Percentiles rank a stretch among this genome's conserved stretches.
These are phyloP conservation scores for Lunasporangiospora selenospora DNA, from an alignment of 192 early-diverging fungal genomes.

Conservation along the genomic window DNA sequence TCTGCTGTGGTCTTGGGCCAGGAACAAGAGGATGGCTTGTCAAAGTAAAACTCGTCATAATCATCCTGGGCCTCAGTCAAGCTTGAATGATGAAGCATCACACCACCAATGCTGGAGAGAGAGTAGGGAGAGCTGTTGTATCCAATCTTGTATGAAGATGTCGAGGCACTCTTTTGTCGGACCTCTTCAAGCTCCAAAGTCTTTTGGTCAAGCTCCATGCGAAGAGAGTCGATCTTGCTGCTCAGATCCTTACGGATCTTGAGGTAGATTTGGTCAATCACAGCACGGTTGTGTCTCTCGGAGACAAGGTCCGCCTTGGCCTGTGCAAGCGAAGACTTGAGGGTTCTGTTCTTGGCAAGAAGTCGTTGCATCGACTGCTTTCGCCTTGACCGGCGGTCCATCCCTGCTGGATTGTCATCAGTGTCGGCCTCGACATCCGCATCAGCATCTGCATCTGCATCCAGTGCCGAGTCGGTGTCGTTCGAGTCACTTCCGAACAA, in stretches of 20 bases:
- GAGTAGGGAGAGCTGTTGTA: constrained; percentile 40
- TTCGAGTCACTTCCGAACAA: background rate
- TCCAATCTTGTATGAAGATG: constrained; percentile 36
- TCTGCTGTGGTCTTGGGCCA: background rate
- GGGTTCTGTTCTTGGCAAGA: constrained; percentile 35
- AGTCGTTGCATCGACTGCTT: constrained; percentile 37
- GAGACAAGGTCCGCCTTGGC: constrained; percentile 37
- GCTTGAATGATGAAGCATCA: constrained; percentile 40
- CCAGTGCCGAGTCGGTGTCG: constrained; percentile 1
- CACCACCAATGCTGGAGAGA: constrained; percentile 15
- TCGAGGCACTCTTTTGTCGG: background rate
- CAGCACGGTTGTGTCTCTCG: constrained; percentile 26
- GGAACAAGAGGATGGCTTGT: background rate
- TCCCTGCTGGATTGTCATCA: constrained; percentile 17
- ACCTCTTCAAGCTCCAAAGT: constrained; percentile 18
- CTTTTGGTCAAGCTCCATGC: constrained; percentile 32
- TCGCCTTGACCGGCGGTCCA: constrained; percentile 24
- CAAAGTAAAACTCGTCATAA: background rate
- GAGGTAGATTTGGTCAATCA: constrained; percentile 42
- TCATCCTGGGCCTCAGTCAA: constrained; percentile 12
- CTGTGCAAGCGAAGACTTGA: constrained; percentile 25
- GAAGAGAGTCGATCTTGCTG: constrained; percentile 22
- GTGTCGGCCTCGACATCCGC: no score
- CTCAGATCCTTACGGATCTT: constrained; percentile 41
- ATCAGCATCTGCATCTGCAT: no score